Conservation (phyloP, 2,329 filamentous ascomycete species). For the Aspergillus sp. region DNA sequence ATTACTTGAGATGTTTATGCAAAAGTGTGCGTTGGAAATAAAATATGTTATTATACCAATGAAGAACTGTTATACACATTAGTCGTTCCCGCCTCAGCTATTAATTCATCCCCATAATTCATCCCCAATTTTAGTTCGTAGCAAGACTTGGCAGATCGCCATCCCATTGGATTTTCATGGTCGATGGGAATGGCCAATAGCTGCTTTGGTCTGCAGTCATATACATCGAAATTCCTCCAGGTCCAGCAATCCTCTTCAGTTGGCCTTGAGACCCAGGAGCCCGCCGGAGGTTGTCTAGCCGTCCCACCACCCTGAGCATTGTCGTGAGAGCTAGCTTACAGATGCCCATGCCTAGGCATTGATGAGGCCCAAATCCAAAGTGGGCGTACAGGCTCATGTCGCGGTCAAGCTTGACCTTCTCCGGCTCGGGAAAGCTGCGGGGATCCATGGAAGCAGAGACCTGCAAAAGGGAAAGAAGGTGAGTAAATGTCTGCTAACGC, state of each 20-base stretch:
- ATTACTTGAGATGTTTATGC: background rate
- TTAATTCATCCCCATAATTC: background rate
- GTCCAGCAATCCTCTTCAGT: slow-evolving; percentile 41
- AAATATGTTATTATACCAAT: background rate
- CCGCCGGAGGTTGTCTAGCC: slow-evolving; percentile 44
- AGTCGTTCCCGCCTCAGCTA: background rate
- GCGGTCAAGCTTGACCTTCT: slow-evolving; percentile 61
- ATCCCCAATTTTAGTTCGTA: slow-evolving; percentile 6
- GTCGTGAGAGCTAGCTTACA: slow-evolving; percentile 38
- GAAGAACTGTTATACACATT: background rate
- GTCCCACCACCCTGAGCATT: slow-evolving; percentile 45
- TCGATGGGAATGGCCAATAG: slow-evolving; percentile 46
- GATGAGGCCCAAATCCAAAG: slow-evolving; percentile 64
- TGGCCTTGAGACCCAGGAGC: slow-evolving; percentile 44
- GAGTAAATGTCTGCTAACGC: background rate
- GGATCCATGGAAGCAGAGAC: slow-evolving; percentile 40
- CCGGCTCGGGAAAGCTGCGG: slow-evolving; percentile 40
- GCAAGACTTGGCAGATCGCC: slow-evolving; percentile 33
- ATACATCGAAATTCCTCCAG: slow-evolving; percentile 45
- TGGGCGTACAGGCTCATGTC: slow-evolving; percentile 65
- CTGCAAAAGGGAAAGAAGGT: slow-evolving; percentile 18
- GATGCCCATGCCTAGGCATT: slow-evolving; percentile 56
- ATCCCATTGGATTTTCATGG: slow-evolving; percentile 49
- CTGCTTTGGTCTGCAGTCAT: slow-evolving; percentile 47
- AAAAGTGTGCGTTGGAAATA: background rate